Percentiles rank a stretch among this genome's conserved stretches.
Conservation (phyloP, 352 stramenopile species). For the Phytophthora podocarpi region DNA sequence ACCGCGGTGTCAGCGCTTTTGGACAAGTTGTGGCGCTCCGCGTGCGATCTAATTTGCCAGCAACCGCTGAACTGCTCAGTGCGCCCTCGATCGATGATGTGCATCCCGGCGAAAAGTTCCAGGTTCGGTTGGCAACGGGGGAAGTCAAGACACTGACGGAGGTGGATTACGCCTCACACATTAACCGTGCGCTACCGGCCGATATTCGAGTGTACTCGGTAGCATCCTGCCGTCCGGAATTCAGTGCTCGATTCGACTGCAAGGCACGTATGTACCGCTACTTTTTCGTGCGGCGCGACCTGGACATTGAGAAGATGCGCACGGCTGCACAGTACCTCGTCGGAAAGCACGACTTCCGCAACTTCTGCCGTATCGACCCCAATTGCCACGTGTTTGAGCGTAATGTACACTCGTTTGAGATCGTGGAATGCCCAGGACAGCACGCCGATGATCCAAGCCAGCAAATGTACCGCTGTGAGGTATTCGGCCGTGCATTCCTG, state of each 20-base stretch:
- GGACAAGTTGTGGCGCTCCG: conserved; percentile 77
- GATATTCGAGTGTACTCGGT: conserved; percentile 89
- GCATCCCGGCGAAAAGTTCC: conserved; percentile 60
- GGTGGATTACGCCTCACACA: conserved; percentile 95
- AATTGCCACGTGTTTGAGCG: conserved; percentile 97
- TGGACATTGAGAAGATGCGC: conserved; percentile 89
- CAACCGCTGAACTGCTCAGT: conserved; percentile 66
- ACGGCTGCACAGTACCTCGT: conserved; percentile 88
- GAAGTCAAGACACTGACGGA: conserved; percentile 86
- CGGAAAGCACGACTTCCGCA: conserved; percentile 98
- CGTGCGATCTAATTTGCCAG: conserved; percentile 79
- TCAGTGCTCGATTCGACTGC: conserved; percentile 96
- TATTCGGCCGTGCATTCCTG: conserved; percentile 95
- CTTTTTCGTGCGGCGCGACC: conserved; percentile 91
- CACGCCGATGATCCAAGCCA: conserved; percentile 42
- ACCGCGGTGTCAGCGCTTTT: conserved; percentile 94
- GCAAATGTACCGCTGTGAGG: conserved; percentile 77
- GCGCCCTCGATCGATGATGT: conserved; percentile 72
- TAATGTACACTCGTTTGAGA: conserved; percentile 73
- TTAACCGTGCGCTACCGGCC: conserved; percentile 96
- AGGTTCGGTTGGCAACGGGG: conserved; percentile 55
- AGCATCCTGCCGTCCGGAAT: conserved; percentile 76
- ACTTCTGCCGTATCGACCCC: conserved; percentile 99
- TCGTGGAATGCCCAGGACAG: conserved; percentile 74
- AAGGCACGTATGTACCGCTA: conserved; percentile 96